A percentile compares a stretch with the other conserved stretches of the same genome.
These are phyloP conservation scores for Lichtheimia corymbifera DNA, from an alignment of 371 early-diverging fungal species.

Conservation along the genomic window DNA sequence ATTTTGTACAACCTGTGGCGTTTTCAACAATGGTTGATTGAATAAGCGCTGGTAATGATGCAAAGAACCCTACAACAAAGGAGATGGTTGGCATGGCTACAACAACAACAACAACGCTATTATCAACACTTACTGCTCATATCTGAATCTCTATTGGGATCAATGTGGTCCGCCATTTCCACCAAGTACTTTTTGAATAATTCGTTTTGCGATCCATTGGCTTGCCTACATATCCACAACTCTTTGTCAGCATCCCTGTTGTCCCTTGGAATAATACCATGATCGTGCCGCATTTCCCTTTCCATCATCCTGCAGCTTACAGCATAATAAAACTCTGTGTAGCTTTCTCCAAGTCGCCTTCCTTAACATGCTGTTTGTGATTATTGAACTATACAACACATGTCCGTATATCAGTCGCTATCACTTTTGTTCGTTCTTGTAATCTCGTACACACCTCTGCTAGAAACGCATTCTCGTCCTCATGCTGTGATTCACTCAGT, in stretches of 20 bases:
- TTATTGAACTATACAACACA: conserved; percentile 12
- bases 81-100: too few relatives aligned
- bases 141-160: conserved; percentile 41
- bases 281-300: background rate
- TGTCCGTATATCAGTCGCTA: too few relatives aligned
- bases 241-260: background rate
- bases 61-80: conserved; percentile 35
- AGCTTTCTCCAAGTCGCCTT: conserved; percentile 22
- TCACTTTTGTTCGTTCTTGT: too few relatives aligned
- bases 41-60: conserved; percentile 40
- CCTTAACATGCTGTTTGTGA: conserved; percentile 14
- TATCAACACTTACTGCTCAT: conserved; percentile 28
- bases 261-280: too few relatives aligned
- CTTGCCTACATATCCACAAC: conserved; percentile 25
- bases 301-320: conserved; percentile 10
- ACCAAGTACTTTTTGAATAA: conserved; percentile 36
- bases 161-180: conserved; percentile 38
- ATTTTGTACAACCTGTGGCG: conserved; percentile 31
- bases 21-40: conserved; percentile 45
- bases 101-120: background rate
- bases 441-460: too few relatives aligned
- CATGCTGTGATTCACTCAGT: too few relatives aligned
- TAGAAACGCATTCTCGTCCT: too few relatives aligned
- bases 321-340: conserved; percentile 27
- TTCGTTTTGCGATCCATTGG: conserved; percentile 33